Conservation (phyloP, 805 yeast species). For the Saturnispora serradocipensis region DNA sequence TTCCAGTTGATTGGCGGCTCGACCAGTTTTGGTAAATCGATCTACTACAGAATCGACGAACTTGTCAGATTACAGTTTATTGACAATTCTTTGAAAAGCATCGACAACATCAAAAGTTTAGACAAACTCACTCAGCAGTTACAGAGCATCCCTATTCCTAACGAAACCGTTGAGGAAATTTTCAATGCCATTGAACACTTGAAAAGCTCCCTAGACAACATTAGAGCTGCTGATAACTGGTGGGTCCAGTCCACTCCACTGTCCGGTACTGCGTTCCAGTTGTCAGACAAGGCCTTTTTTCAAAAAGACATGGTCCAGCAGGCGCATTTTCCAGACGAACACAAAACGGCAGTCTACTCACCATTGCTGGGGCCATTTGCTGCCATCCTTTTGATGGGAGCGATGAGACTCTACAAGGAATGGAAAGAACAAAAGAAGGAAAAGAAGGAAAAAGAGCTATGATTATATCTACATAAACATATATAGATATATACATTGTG, state of each 20-base stretch:
- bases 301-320: slow-evolving; percentile 94
- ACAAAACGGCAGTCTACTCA: slow-evolving; percentile 85
- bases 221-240: slow-evolving; percentile 14
- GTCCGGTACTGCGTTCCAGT: slow-evolving; percentile 45
- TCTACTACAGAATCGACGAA: slow-evolving; percentile 54
- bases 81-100: slow-evolving; percentile 50
- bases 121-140: slow-evolving; percentile 58
- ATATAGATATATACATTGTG: background rate
- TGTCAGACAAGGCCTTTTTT: slow-evolving; percentile 75
- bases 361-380: slow-evolving; percentile 84
- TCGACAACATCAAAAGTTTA: slow-evolving; percentile 66
- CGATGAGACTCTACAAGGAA: slow-evolving; percentile 38
- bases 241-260: slow-evolving; percentile 31
- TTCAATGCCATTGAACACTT: slow-evolving; percentile 34
- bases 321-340: slow-evolving; percentile 91
- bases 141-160: slow-evolving; percentile 77
- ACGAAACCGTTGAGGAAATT: slow-evolving; percentile 53
- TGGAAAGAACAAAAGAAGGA: background rate
- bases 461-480: background rate
- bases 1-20: slow-evolving; percentile 60
- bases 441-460: background rate
- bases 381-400: slow-evolving; percentile 50
- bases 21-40: slow-evolving; percentile 48
- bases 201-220: slow-evolving; percentile 28
- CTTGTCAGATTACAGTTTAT: slow-evolving; percentile 50